Conservation (phyloP, 352 stramenopile genomes). For the Phytopythium oedochilum region DNA sequence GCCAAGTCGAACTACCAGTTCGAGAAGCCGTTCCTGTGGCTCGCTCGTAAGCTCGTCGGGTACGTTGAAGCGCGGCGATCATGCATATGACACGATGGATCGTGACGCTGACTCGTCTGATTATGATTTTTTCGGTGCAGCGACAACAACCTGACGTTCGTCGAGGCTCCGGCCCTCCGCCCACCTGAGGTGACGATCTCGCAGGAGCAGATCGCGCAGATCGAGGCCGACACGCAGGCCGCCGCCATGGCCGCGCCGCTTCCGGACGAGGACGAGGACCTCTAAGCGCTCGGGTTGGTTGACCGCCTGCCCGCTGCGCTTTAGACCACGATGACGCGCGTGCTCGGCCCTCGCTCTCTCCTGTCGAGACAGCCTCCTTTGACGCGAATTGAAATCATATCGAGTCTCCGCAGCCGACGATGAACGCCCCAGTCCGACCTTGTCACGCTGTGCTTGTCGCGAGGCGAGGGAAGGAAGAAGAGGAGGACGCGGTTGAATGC, state of each 20-base stretch:
- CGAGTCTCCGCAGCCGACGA: slow-evolving; percentile 4
- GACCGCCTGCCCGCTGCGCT: background rate
- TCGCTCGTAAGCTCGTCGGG: slow-evolving; percentile 98
- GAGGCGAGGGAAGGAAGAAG: slow-evolving; percentile 18
- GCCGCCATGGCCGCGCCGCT: slow-evolving; percentile 90
- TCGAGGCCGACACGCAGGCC: slow-evolving; percentile 91
- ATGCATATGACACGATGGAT: too few relatives aligned
- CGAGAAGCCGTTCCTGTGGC: slow-evolving; percentile 99
- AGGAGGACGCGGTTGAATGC: slow-evolving; percentile 34
- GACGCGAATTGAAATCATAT: slow-evolving; percentile 19
- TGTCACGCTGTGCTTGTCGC: background rate
- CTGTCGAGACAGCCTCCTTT: slow-evolving; percentile 8
- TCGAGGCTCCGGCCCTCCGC: slow-evolving; percentile 95
- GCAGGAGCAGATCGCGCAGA: slow-evolving; percentile 89
- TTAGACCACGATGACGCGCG: slow-evolving; percentile 5
- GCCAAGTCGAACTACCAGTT: slow-evolving; percentile 99
- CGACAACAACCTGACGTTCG: slow-evolving; percentile 98
- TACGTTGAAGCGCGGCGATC: slow-evolving; percentile 41
- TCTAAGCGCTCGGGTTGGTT: slow-evolving; percentile 69
- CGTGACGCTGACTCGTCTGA: slow-evolving; percentile 10
- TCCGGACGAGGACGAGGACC: slow-evolving; percentile 97
- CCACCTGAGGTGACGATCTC: slow-evolving; percentile 97
- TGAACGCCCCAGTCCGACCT: background rate
- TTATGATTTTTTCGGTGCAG: slow-evolving; percentile 27
- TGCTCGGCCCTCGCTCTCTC: background rate